Conservation (phyloP, 1,284 basidiomycete species). For the Pseudozyma hubeiensis region DNA sequence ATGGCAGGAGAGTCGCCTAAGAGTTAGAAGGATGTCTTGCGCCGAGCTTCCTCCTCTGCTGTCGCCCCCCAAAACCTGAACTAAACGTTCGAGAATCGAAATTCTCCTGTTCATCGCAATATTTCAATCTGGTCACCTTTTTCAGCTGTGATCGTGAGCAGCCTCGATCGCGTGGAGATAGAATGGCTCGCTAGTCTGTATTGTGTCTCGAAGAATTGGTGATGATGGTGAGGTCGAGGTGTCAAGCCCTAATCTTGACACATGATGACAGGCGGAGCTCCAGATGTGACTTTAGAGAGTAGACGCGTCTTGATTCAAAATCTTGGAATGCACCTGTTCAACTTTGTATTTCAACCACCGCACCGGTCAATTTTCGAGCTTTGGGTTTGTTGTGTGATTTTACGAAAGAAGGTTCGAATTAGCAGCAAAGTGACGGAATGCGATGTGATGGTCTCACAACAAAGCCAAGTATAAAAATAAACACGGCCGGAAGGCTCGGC, state of each 20-base stretch:
- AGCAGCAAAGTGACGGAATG: too few species aligned
- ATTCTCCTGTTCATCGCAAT: background rate
- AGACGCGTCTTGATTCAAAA: background rate
- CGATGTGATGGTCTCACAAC: too few species aligned
- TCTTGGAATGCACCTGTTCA: background rate
- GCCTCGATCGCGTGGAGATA: too few species aligned
- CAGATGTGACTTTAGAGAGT: background rate
- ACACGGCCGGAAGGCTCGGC: slow-evolving; percentile 22
- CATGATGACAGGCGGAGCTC: background rate
- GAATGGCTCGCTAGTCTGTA: too few species aligned
- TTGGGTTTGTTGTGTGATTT: too few species aligned
- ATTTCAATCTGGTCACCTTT: background rate
- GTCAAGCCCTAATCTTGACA: background rate
- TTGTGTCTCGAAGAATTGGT: too few species aligned
- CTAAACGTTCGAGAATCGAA: background rate
- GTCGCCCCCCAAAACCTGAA: background rate
- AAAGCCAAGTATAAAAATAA: slow-evolving; percentile 1
- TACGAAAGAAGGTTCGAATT: too few species aligned
- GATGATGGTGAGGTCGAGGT: too few species aligned
- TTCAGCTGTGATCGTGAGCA: too few species aligned
- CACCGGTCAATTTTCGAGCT: background rate
- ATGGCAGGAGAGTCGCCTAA: background rate
- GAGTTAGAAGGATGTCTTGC: background rate
- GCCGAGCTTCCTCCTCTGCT: slow-evolving; percentile 17
- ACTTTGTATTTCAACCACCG: background rate